phyloP scores from a whole-genome alignment of 176 grass and related monocot genomes.

The Bromus sterilis region DNA sequence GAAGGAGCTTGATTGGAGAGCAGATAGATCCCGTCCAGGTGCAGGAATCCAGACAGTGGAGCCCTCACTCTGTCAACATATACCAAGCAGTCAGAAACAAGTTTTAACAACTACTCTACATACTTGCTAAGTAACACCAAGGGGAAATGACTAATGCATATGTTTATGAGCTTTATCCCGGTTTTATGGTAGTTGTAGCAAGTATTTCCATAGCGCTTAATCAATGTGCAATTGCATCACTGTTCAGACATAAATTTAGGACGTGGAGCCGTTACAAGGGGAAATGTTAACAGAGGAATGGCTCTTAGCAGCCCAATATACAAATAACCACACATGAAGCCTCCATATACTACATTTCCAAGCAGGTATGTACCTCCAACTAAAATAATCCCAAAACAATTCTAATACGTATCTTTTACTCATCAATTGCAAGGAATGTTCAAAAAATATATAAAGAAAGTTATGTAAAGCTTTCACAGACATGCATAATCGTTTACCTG shows the following conservation, averaged over 20 bases:
- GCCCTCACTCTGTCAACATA: slow-evolving; percentile 54
- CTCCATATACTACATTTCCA: neutral
- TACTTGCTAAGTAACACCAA: neutral
- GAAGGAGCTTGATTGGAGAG: slow-evolving; percentile 51
- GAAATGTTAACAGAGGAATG: neutral
- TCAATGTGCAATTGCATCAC: neutral
- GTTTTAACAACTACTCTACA: neutral
- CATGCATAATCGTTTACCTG: slow-evolving; percentile 40
- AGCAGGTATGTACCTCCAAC: neutral
- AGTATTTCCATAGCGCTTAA: neutral
- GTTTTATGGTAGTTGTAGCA: neutral
- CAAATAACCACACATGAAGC: neutral
- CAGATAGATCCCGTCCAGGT: slow-evolving; percentile 56
- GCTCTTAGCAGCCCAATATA: neutral
- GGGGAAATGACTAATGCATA: neutral
- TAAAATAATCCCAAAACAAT: neutral
- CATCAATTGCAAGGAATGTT: neutral
- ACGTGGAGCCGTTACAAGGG: neutral
- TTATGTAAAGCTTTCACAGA: neutral
- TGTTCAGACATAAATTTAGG: neutral
- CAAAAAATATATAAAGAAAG: neutral
- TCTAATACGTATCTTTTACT: neutral
- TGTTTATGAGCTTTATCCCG: neutral
- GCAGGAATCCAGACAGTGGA: slow-evolving; percentile 62
- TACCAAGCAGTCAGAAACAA: slow-evolving; percentile 4